Base-by-base conservation (phyloP, 176 grass and related monocot genomes). In the Alopecurus myosuroides region DNA sequence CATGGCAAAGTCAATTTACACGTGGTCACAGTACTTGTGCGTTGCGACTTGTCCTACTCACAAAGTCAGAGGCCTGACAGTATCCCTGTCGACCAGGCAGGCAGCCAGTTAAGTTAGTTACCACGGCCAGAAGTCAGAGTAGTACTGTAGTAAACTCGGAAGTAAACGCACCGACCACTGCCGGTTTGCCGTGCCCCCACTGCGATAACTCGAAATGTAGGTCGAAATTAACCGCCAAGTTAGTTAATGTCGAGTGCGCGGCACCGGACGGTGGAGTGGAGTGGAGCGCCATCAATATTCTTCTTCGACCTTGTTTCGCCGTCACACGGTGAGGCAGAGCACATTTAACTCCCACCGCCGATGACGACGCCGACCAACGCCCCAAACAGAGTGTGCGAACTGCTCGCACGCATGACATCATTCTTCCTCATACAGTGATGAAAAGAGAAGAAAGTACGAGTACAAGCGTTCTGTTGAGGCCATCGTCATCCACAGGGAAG, bases 311-410 rank as follows among this genome's bases (percentile, higher is more conserved):
- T 75, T 12, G 44, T 35, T 74, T 80, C 20, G 46, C 68, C 85
- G 68, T 87, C 80, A 84, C 89, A 90, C 58, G 76, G 83, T 26
- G 89, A 57, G 22, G 64, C 89, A 60, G 89, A 23, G 48, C 75
- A 4, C 80, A 87, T 87, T 90, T 60, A 82, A 83, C 78, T n/a
- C 70, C 4, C 42, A 10, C 22, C 17, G 19, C 17, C 64, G n/a
- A 34, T 68, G 88, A 3, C 81, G 87, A 74, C 56, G 66, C 31
- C 55, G 74, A 61, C 88, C 73, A 36, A 36, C 65, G 25, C 57
- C 29, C 2, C 22, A 11, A 60, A 61, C n/a, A n/a, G 36, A 57
- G 46, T 10, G 53, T 13, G 11, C 22, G 26, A 10, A 11, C 25
- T 18, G 13, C 29, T 58, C 3, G 17, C 69, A 28, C 37, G 70